Conservation (phyloP, 78 protist genomes). For the Dictyostelium discoideum region dicty_2.7 NC_007088.5:6888001-6888500, state of each 20-base stretch:
- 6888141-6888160: background rate
- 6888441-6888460: slow-evolving; percentile 1
- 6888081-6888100: background rate
- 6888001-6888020: background rate
- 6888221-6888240: slow-evolving; percentile 40
- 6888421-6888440: slow-evolving; percentile 15
- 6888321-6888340: background rate
- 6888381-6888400: slow-evolving; percentile 29
- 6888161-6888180: too few species aligned
- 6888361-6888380: background rate
- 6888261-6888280: slow-evolving; percentile 39
- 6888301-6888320: background rate
- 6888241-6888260: background rate
- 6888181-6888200: background rate
- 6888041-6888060: background rate
- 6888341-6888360: background rate
- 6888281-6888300: slow-evolving; percentile 54
- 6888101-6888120: slow-evolving; percentile 8
- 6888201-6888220: background rate
- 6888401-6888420: slow-evolving; percentile 39
- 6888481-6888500: too few species aligned
- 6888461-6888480: background rate
- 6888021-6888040: background rate
- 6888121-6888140: slow-evolving; percentile 32
- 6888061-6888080: background rate